Base-by-base conservation (phyloP, 768 basidiomycete genomes). In the Xanthoconium purpureum region DNA sequence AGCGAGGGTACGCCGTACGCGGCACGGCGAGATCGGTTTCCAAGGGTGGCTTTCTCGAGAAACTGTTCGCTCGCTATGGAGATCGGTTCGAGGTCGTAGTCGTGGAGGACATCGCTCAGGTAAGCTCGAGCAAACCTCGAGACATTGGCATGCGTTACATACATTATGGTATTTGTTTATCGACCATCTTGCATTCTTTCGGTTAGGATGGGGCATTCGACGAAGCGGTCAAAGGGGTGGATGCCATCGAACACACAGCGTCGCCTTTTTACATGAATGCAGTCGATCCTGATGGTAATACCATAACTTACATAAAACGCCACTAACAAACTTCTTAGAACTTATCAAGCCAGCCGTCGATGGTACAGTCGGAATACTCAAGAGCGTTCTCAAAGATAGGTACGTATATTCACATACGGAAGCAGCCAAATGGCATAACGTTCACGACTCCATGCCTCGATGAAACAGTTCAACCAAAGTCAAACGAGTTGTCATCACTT, bases 171-270 rank as follows among this genome's bases (percentile, higher is more conserved):
- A n/a, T n/a, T n/a, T n/a, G n/a, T n/a, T 47, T n/a, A 14, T 28
- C 30, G 6, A 44, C 15, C 28, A 10, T 12, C 17, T 1, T 12
- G 28, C 10, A 5, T 20, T 3, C 6, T 39, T 15, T 50, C 17
- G 17, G 32, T 20, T 35, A 85, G 84, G 79, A 78, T 3, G 82
- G 81, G 8, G 88, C 85, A 1, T 94, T 91, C 58, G 89, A 93
- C 66, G 84, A 89, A 48, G 89, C 84, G 0, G 87, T 92, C 56
- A 81, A 84, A 67, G 89, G 80, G 1, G 83, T 92, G 9, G 84
- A 89, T 56, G 91, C 80, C 0, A 81, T 94, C 50, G 78, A 75
- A 37, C 89, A 90, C 63, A 83, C 78, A 5, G 87, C 87, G 0
- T 88, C 87, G 1, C 88, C 88, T 1, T 78, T 84, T 63, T 72